A percentile compares a stretch with the other conserved stretches of the same genome.
Conservation (phyloP, 164 flowering plant genomes). For the Saururus chinensis region DNA sequence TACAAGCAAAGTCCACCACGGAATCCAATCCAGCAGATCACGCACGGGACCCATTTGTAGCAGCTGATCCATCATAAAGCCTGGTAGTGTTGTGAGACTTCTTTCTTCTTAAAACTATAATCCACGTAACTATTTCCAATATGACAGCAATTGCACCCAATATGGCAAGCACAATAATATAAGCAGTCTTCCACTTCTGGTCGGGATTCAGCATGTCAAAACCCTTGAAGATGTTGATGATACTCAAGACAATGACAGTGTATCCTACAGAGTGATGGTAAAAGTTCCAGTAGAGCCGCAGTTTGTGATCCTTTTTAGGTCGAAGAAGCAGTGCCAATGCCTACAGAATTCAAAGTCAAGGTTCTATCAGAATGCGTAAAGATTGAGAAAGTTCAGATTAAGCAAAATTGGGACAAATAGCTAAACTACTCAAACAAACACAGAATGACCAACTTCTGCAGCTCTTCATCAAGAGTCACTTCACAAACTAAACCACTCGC, state of each 20-base stretch:
- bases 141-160: conserved; percentile 40
- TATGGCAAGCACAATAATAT: conserved; percentile 22
- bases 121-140: conserved; percentile 65
- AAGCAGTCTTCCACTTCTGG: conserved; percentile 42
- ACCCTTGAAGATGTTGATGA: conserved; percentile 74
- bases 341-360: conserved; percentile 14
- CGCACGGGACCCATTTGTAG: conserved; percentile 1
- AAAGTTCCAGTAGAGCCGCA: conserved; percentile 56
- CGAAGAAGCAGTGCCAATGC: conserved; percentile 63
- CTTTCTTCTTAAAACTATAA: conserved; percentile 32
- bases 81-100: conserved; percentile 40
- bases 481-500: no score
- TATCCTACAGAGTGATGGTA: conserved; percentile 78
- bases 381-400: neutral
- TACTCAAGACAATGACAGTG: conserved; percentile 45
- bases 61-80: conserved; percentile 20
- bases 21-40: neutral
- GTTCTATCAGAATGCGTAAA: neutral
- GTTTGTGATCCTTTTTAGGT: conserved; percentile 70
- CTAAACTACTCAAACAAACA: no score
- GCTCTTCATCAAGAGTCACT: no score
- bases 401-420: neutral
- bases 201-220: conserved; percentile 43
- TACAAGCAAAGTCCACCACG: neutral
- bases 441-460: no score